Percentiles rank a stretch among this genome's conserved stretches.
These are phyloP conservation scores for Strobilomyces dryophilus DNA, from an alignment of 768 basidiomycete species.

Conservation along the genomic window DNA sequence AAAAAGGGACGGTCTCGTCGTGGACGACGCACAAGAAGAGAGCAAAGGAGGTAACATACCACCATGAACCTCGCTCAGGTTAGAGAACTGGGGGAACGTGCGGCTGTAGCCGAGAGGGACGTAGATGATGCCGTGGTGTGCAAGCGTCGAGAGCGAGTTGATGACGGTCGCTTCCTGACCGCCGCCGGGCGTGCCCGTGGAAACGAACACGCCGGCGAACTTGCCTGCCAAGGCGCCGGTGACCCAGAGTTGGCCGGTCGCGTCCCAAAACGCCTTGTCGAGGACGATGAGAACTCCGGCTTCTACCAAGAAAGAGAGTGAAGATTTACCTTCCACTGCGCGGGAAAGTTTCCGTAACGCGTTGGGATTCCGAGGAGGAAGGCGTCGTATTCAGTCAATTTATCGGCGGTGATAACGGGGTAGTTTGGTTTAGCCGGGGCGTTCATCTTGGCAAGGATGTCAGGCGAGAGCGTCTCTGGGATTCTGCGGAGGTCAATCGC, in stretches of 20 bases:
- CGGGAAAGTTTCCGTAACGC: slow-evolving; percentile 45
- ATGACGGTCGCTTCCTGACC: slow-evolving; percentile 46
- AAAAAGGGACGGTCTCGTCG: not conserved
- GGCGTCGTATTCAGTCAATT: slow-evolving; percentile 30
- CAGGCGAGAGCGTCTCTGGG: slow-evolving; percentile 70
- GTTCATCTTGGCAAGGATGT: slow-evolving; percentile 63
- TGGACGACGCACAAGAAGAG: not conserved
- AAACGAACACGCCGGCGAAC: slow-evolving; percentile 68
- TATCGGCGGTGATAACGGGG: slow-evolving; percentile 13
- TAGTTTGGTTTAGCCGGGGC: slow-evolving; percentile 69
- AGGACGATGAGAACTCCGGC: not conserved
- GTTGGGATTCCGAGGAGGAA: slow-evolving; percentile 42
- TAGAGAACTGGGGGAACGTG: slow-evolving; percentile 40
- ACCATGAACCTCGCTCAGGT: slow-evolving; percentile 49
- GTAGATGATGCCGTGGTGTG: slow-evolving; percentile 69
- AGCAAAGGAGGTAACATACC: slow-evolving; percentile 36
- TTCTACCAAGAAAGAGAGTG: not conserved
- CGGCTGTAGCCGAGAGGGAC: slow-evolving; percentile 68
- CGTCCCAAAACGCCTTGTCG: slow-evolving; percentile 70
- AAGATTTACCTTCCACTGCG: slow-evolving; percentile 55
- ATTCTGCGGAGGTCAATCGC: slow-evolving; percentile 43
- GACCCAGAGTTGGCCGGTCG: slow-evolving; percentile 65
- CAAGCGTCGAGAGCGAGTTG: slow-evolving; percentile 50
- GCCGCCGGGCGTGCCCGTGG: slow-evolving; percentile 46
- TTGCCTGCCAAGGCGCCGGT: slow-evolving; percentile 64